Evolutionary conservation across 176 grass and related monocot genomes (phyloP), one percentile per base, ranked within the genome.

Genomic region (Eleusine coracana): DNA sequence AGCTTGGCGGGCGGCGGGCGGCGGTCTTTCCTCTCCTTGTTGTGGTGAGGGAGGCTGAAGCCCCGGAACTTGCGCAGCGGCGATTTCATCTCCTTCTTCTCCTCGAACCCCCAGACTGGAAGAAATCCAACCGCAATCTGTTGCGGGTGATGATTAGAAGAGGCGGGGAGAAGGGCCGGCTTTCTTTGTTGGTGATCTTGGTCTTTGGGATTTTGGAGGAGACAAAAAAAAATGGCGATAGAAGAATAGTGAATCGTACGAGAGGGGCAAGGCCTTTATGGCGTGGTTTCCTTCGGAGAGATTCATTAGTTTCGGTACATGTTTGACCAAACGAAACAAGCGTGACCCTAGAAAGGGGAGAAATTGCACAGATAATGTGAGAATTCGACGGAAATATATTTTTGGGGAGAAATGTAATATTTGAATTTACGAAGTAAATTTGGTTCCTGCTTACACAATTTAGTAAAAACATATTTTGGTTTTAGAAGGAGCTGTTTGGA

Each of bases 21-120:
- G 31, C 78, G 82, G 73, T 83, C 87, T 83, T 83, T 91, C 84
- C 59, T 49, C 67, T 91, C 85, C 66, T 66, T 76, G 67, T 74
- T 81, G 60, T 88, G 83, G 50, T 85, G 78, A 54, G 85, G 69
- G 23, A 92, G 70, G 45, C 79, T 73, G 63, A 98, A 82, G 20
- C 72, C 91, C 72, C 88, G 87, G 37, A 95, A 81, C 85, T 83
- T 93, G 71, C 93, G 88, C 74, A 98, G 79, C 78, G 96, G 91
- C 37, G 96, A 93, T 80, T 98, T 98, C 96, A 98, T 98, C 79
- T 38, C 70, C 44, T 6, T 10, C 39, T 27, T 10, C 58, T 2
- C 58, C 46, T 41, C 34, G 66, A 75, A 82, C 76, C 68, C 79
- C 50, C 27, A 23, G 34, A 7, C 10, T 5, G 42, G 44, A 36